Base-by-base conservation (phyloP, 441 rosid species). In the Kokia cookei region DNA sequence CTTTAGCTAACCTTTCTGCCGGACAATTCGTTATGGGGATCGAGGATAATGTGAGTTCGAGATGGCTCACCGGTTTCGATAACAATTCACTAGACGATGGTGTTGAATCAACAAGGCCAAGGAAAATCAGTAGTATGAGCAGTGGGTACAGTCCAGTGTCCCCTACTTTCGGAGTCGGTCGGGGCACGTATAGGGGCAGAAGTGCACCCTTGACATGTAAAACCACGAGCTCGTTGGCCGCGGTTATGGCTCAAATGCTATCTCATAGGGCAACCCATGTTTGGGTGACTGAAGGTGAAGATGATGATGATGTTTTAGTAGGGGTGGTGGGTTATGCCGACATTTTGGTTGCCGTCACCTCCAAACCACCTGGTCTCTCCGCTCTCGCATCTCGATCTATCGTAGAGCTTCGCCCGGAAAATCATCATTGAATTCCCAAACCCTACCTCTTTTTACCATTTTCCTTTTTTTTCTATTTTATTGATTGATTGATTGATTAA, bases 211-310 rank as follows among this genome's bases (percentile, higher is more conserved):
- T 95, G 76, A 93, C 97, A 3, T 95, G 99, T 74, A 91, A 87
- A 81, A 79, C 76, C 43, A 86, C 93, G 1, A 93, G 97, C 76
- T 91, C 98, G 0, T 76, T 95, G 66, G 99, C 99, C 2, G 99
- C 98, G 0, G 96, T 95, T 3, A 95, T 95, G 99, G 97, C 99
- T 65, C 99, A 95, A 75, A 95, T 95, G 95, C 86, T 93, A 13
- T 93, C 98, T 73, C 98, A 95, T 71, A 79, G 98, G 59, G 97
- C 93, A 47, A 90, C 99, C 55, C 97, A 93, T 71, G 93, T 95
- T 50, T 95, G 99, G 99, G 99, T 93, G 65, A 95, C 90, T 0
- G 91, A 93, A 77, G 88, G 86, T 12, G 95, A 89, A 15, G 60
- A 55, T 7, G 81, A 76, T 7, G 98, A 90, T 13, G 98, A 95